Evolutionary conservation across 306 rosid species (phyloP).

Genomic region (Senna tora): DNA sequence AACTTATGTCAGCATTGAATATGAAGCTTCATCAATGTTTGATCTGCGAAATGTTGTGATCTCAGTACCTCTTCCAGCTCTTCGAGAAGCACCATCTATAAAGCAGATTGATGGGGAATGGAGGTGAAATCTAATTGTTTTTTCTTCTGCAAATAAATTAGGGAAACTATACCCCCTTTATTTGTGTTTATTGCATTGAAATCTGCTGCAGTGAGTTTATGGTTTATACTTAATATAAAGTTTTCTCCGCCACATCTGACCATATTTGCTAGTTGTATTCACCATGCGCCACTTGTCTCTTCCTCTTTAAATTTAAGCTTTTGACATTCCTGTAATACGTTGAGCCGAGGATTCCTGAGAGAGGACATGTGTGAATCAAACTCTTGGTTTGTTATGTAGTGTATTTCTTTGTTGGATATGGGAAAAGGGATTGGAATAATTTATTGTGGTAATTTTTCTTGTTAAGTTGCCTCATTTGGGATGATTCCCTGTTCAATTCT

Average conservation of each 20-base stretch:
- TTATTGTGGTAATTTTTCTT: neutral
- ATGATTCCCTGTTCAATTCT: neutral
- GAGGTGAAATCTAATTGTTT: conserved; percentile 58
- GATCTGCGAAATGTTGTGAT: conserved; percentile 76
- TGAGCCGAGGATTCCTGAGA: neutral
- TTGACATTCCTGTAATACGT: neutral
- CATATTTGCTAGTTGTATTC: neutral
- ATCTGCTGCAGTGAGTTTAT: neutral
- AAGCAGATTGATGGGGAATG: conserved; percentile 87
- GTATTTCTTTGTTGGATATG: neutral
- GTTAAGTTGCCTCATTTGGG: neutral
- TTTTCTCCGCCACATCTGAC: neutral
- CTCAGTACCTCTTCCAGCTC: conserved; percentile 96
- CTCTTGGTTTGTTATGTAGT: neutral
- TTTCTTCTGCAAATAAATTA: neutral
- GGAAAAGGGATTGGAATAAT: neutral
- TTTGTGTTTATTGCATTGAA: neutral
- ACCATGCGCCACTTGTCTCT: neutral
- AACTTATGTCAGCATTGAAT: conserved; percentile 93
- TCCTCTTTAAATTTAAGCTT: neutral
- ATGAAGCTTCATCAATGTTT: conserved; percentile 88
- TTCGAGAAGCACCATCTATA: conserved; percentile 86
- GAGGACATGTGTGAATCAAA: neutral
- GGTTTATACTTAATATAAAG: neutral
- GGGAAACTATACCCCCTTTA: neutral